Conservation (phyloP, 768 basidiomycete genomes). For the Agaricus subrufescens region DNA sequence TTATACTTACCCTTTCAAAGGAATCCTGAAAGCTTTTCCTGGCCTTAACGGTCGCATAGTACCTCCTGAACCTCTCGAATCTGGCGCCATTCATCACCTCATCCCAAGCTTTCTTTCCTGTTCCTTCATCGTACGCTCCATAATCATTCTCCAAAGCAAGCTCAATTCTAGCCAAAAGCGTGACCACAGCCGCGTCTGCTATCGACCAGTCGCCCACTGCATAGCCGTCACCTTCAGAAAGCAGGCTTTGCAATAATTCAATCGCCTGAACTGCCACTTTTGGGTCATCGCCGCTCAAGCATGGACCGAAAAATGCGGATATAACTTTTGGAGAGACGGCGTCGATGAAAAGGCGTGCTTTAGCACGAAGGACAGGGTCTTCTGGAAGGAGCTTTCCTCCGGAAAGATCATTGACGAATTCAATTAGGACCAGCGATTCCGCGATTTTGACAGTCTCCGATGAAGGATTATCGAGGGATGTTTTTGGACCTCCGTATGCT, state of each 20-base stretch:
- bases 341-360: conserved; percentile 61
- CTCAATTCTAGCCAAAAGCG: conserved; percentile 53
- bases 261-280: conserved; percentile 37
- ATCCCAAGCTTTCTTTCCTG: conserved; percentile 40
- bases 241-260: conserved; percentile 42
- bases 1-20: conserved; percentile 42
- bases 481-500: conserved; percentile 54
- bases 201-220: conserved; percentile 43
- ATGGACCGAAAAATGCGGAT: conserved; percentile 29
- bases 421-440: conserved; percentile 62
- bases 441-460: conserved; percentile 55
- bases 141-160: conserved; percentile 42
- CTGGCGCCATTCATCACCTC: conserved; percentile 36
- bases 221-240: conserved; percentile 36
- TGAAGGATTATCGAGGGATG: conserved; percentile 49
- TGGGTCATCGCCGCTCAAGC: conserved; percentile 31
- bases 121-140: conserved; percentile 44
- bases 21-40: conserved; percentile 53
- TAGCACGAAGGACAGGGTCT: conserved; percentile 52
- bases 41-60: conserved; percentile 39
- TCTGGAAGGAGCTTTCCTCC: conserved; percentile 36
- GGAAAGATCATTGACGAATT: conserved; percentile 61
- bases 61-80: conserved; percentile 45
- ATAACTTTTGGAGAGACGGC: conserved; percentile 40
- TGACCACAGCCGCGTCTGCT: conserved; percentile 57